Evolutionary conservation across 1,284 basidiomycete species (phyloP), one percentile per base, ranked within the genome.

Genomic region (Ustilago lituana): DNA sequence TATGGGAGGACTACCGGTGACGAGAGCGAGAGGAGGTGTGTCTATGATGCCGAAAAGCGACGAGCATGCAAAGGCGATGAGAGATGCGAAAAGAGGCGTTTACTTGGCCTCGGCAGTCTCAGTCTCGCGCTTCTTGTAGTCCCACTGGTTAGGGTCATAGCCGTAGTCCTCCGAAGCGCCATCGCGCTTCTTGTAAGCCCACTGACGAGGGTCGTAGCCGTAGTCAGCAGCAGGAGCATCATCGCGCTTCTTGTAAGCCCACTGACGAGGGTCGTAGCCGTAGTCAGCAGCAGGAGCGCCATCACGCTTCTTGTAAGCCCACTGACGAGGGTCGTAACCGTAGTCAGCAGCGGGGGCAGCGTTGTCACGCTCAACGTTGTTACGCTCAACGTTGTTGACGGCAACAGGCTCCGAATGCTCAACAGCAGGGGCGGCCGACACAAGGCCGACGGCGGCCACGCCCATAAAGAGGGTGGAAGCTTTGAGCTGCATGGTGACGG

Each of bases 381-480:
- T 44, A 26, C 55, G 55, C 53, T 62, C 43, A 39, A 49, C 60
- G 33, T 45, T 46, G 43, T n/a, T 36, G 49, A n/a, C 22, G 17
- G 40, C 40, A 20, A 32, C 40, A 22, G 52, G 52, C 43, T 54
- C 52, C 4, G 52, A 54, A n/a, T 55, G 55, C 58, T 67, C 64
- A 11, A 57, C 64, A 9, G 58, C 65, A 27, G 64, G 65, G 23
- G 65, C 65, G 32, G 65, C 65, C 23, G 24, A 23, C 43, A 48
- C 65, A 37, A 63, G 35, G 55, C 59, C 59, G 22, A 41, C 55
- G 43, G 52, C 59, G 46, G 56, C 59, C 24, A 54, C 17, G 47
- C 59, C 65, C 51, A 63, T 63, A 44, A 68, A 47, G 41, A 61
- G 26, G 15, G 59, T 43, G 43, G 64, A 57, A 12, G 65, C 54